Percentiles rank a stretch among this genome's conserved stretches.
phyloP scores from a whole-genome alignment of 148 eudicot genomes.

The Cornus florida region DNA sequence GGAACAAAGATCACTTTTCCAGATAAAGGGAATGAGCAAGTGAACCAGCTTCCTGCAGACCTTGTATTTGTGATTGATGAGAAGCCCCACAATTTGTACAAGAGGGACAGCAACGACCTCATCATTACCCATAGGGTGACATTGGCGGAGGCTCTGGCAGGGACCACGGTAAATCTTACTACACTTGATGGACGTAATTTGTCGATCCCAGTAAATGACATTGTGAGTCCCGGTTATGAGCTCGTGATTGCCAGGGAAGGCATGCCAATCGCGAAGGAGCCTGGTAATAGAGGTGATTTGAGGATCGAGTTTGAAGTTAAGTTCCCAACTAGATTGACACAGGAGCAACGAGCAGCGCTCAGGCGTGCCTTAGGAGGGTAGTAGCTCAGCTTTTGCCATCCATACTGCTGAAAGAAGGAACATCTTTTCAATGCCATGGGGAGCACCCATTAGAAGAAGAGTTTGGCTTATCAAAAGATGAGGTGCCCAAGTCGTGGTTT shows the following conservation, averaged over 20 bases:
- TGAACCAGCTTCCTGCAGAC: constrained; percentile 77
- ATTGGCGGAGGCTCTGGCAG: constrained; percentile 70
- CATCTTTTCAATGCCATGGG: too few species aligned
- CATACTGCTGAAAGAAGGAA: too few species aligned
- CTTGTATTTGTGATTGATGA: constrained; percentile 84
- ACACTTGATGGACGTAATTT: constrained; percentile 61
- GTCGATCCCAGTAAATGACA: constrained; percentile 48
- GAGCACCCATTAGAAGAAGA: too few species aligned
- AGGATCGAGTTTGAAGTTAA: constrained; percentile 62
- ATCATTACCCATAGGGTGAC: constrained; percentile 42
- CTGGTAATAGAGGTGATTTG: constrained; percentile 58
- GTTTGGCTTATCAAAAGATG: too few species aligned
- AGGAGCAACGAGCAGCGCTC: constrained; percentile 56
- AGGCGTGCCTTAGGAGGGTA: constrained; percentile 56
- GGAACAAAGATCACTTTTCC: constrained; percentile 89
- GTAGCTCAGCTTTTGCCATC: not conserved
- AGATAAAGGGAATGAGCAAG: constrained; percentile 78
- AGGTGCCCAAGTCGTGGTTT: too few species aligned
- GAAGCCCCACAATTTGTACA: constrained; percentile 60
- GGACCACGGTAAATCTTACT: constrained; percentile 45
- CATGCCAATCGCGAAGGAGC: constrained; percentile 78
- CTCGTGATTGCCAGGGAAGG: constrained; percentile 56
- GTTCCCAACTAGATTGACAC: constrained; percentile 55
- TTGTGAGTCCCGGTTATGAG: constrained; percentile 64
- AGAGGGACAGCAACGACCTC: constrained; percentile 74